phyloP scores from a whole-genome alignment of 768 basidiomycete genomes.

The Rhizopogon vulgaris region DNA sequence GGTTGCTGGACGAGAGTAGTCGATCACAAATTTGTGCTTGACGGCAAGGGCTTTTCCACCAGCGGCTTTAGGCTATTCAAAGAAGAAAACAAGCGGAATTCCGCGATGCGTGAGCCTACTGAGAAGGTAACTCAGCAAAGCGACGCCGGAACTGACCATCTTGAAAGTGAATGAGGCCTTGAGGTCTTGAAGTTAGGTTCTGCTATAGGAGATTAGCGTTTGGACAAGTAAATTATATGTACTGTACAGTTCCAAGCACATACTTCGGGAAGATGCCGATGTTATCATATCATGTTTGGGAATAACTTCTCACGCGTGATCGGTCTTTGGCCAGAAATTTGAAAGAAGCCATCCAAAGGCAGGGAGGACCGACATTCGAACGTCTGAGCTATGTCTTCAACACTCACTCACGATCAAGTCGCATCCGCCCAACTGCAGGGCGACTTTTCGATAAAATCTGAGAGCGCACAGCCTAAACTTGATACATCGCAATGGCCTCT shows the following conservation, averaged over 20 bases:
- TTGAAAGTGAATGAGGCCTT: constrained; percentile 28
- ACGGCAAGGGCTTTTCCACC: constrained; percentile 44
- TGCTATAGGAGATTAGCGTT: constrained; percentile 7
- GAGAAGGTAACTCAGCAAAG: constrained; percentile 91
- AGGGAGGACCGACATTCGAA: not conserved
- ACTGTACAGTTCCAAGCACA: constrained; percentile 47
- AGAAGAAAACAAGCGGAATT: constrained; percentile 21
- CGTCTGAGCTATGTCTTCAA: constrained; percentile 7
- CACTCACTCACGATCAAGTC: constrained; percentile 59
- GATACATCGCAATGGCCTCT: constrained; percentile 98
- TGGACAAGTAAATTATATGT: constrained; percentile 16
- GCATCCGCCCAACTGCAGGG: constrained; percentile 68
- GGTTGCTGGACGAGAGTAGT: constrained; percentile 78
- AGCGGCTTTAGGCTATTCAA: constrained; percentile 52
- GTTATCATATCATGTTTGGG: not conserved
- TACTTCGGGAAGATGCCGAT: constrained; percentile 7
- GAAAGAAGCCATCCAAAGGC: not conserved
- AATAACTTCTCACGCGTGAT: constrained; percentile 6
- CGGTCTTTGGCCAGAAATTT: constrained; percentile 11
- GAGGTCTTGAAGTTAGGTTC: constrained; percentile 16
- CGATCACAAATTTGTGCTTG: constrained; percentile 78
- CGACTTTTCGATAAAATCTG: constrained; percentile 80
- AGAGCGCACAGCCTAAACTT: constrained; percentile 63
- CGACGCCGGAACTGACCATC: constrained; percentile 73
- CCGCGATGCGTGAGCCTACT: constrained; percentile 70